Base-by-base conservation (phyloP, 345 rosid species). In the Brassica rapa region DNA sequence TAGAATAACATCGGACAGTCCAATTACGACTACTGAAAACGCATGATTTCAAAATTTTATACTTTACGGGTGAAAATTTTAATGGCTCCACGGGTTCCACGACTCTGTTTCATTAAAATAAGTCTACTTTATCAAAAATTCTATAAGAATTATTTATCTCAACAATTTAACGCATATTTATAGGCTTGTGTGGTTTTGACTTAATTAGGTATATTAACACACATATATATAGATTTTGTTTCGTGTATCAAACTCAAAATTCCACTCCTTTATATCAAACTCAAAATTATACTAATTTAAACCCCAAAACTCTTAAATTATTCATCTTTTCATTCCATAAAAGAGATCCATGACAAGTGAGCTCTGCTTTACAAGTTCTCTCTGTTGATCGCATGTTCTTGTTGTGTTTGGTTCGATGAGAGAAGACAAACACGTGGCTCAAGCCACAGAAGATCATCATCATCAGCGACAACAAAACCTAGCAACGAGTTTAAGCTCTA, bases 391-490 rank as follows among this genome's bases (percentile, higher is more conserved):
- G 51, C 60, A 15, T 7, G 61, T 8, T 55, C 25, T 55, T 2
- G 23, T 76, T 76, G 29, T 69, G 23, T 70, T 56, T 68, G 63
- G 62, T 77, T 55, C 41, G 62, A 79, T 79, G 77, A 24, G 56
- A 49, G 77, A 72, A 9, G 67, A 43, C 64, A 67, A 0, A 32
- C 69, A 72, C 69, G 67, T 57, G 62, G 72, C n/a, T 56, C 68
- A 78, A 29, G 12, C 70, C 60, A 73, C 41, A 51, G 73, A 68
- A 60, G 63, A 64, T 19, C 27, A 60, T 56, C 62, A 57, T 57
- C 75, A 62, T 35, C 61, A 77, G n/a, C 37, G 39, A 24, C 68
- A 73, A 61, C 77, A 73, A 33, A 73, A 60, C 65, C 5, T 55
- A 15, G 27, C 39, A 49, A 60, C 43, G 33, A 61, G 65, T 63